phyloP scores from a whole-genome alignment of 257 asterid species.

The Jasminum sambac region DNA sequence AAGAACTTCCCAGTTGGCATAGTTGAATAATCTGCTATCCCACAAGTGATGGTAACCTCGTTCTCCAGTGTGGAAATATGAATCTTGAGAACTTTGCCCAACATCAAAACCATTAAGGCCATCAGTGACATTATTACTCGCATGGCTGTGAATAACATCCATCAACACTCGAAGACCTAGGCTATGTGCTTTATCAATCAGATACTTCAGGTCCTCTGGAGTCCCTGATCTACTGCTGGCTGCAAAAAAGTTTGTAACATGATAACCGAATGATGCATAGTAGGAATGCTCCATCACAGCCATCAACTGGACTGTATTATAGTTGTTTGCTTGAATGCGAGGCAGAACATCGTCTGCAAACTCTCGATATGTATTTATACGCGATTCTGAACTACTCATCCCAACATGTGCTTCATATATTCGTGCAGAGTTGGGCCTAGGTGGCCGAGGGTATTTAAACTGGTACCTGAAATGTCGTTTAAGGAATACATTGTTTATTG shows the following conservation, averaged over 20 bases:
- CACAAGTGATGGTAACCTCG: constrained; percentile 88
- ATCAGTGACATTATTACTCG: constrained; percentile 77
- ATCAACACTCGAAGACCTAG: constrained; percentile 80
- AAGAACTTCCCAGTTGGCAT: constrained; percentile 96
- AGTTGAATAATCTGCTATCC: constrained; percentile 93
- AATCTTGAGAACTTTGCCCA: constrained; percentile 89
- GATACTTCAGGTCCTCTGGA: constrained; percentile 93
- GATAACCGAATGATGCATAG: constrained; percentile 93
- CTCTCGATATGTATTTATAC: constrained; percentile 74
- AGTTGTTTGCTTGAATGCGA: constrained; percentile 76
- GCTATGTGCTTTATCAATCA: constrained; percentile 93
- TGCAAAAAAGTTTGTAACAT: constrained; percentile 91
- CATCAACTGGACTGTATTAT: constrained; percentile 95
- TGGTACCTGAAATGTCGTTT: constrained; percentile 60
- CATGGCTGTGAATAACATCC: constrained; percentile 98
- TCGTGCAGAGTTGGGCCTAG: constrained; percentile 78
- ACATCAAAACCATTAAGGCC: constrained; percentile 94
- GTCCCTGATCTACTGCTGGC: constrained; percentile 93
- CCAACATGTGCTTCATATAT: constrained; percentile 99
- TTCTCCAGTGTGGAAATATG: constrained; percentile 86
- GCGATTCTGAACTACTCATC: constrained; percentile 86
- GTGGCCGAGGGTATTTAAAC: constrained; percentile 74
- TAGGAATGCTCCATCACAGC: constrained; percentile 98
- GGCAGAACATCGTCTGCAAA: constrained; percentile 89
- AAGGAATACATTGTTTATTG: constrained; percentile 19